These are phyloP conservation scores for Cryomyces minteri DNA, from an alignment of 495 filamentous ascomycete species.

Conservation along the genomic window DNA sequence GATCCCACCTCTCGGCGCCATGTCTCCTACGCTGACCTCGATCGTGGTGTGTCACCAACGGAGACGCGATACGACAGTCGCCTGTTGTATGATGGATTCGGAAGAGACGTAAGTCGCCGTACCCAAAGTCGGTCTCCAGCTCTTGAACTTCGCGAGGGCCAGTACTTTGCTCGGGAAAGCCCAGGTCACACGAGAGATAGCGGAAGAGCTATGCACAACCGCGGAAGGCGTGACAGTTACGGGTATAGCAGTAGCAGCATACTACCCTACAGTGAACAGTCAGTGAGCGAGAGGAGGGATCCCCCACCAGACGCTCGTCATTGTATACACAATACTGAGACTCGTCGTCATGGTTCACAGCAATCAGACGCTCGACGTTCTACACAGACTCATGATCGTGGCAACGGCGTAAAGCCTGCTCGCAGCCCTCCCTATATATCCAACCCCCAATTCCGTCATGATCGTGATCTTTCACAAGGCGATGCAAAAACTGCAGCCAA, in stretches of 20 bases:
- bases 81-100: no score
- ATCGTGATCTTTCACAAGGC: neutral
- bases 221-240: neutral
- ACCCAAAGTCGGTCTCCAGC: slow-evolving; percentile 49
- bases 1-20: slow-evolving; percentile 27
- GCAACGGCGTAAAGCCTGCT: neutral
- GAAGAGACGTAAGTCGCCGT: slow-evolving; percentile 18
- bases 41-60: slow-evolving; percentile 34
- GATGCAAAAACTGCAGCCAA: neutral
- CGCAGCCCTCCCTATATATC: neutral
- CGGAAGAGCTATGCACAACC: neutral
- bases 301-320: slow-evolving; percentile 32
- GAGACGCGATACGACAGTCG: neutral
- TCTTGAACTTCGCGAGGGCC: neutral
- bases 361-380: neutral
- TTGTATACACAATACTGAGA: slow-evolving; percentile 24
- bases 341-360: slow-evolving; percentile 22
- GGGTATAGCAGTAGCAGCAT: neutral
- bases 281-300: slow-evolving; percentile 49
- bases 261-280: slow-evolving; percentile 30
- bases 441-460: neutral
- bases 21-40: slow-evolving; percentile 44
- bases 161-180: neutral
- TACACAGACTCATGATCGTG: neutral
- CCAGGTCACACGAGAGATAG: neutral